A percentile compares a stretch with the other conserved stretches of the same genome.
Evolutionary conservation across 176 grass and related monocot genomes (phyloP).

Genomic region (Oryza brachyantha): DNA sequence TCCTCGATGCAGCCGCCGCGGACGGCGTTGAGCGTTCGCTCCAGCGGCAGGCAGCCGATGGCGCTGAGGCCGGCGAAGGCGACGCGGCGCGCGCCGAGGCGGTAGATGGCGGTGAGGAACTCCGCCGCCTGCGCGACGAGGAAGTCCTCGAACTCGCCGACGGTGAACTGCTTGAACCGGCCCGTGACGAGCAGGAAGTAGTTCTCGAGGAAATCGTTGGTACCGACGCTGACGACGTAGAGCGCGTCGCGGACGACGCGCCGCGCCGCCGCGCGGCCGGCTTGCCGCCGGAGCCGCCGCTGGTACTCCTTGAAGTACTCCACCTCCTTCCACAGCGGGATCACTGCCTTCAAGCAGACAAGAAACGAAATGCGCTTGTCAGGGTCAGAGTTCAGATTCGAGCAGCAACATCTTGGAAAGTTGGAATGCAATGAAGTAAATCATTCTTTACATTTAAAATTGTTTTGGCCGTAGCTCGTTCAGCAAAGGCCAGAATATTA

Average conservation of each 20-base stretch:
- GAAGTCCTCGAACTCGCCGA: constrained; percentile 56
- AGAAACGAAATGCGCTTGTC: background rate
- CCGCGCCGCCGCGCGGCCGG: constrained; percentile 20
- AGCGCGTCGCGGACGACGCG: constrained; percentile 57
- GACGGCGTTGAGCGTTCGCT: constrained; percentile 48
- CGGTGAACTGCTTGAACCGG: constrained; percentile 58
- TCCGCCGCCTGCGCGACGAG: constrained; percentile 47
- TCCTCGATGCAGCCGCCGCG: constrained; percentile 57
- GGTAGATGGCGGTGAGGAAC: constrained; percentile 62
- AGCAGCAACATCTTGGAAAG: background rate
- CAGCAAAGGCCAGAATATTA: no score
- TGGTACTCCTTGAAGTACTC: constrained; percentile 89
- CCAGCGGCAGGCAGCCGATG: constrained; percentile 78
- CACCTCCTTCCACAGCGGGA: constrained; percentile 74
- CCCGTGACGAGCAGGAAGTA: constrained; percentile 63
- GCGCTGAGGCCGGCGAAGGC: constrained; percentile 67
- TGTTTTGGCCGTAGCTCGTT: background rate
- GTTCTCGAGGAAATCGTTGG: constrained; percentile 94
- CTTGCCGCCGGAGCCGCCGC: constrained; percentile 28
- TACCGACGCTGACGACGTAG: constrained; percentile 82
- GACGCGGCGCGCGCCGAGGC: constrained; percentile 56
- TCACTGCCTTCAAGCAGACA: constrained; percentile 45
- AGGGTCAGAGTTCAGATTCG: background rate
- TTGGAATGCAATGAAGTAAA: background rate
- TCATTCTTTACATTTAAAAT: no score